Conservation (phyloP, 1,284 basidiomycete genomes). For the Fomitopsis schrenkii region DNA sequence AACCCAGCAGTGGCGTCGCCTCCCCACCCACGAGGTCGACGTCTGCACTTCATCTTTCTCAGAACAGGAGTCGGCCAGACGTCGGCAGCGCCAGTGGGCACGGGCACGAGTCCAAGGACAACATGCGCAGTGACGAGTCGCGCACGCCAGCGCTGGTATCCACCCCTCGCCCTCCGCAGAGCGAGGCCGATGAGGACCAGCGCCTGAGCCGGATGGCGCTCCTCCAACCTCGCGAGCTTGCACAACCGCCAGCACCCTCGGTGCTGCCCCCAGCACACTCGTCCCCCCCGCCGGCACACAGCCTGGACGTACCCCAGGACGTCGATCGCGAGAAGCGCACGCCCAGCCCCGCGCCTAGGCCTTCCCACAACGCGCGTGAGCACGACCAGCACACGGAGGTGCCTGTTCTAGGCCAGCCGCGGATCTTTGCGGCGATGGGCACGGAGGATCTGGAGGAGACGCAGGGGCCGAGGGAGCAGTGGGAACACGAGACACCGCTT, state of each 20-base stretch:
- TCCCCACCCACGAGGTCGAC: neutral
- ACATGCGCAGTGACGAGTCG: neutral
- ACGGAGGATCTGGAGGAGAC: neutral
- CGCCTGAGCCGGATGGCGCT: neutral
- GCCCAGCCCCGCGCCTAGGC: neutral
- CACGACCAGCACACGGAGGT: neutral
- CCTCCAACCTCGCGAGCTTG: neutral
- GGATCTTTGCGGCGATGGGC: conserved; percentile 1
- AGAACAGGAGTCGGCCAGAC: conserved; percentile 6
- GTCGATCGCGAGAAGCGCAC: neutral
- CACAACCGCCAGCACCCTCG: neutral
- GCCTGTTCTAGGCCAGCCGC: neutral
- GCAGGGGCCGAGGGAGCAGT: neutral
- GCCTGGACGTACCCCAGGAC: neutral
- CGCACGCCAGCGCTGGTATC: neutral
- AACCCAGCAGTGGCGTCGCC: neutral
- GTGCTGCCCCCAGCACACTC: neutral
- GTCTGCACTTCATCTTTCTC: neutral
- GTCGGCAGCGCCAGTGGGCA: neutral
- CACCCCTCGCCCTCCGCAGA: neutral
- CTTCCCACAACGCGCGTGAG: neutral
- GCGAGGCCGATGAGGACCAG: neutral
- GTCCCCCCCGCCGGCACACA: neutral
- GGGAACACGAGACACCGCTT: neutral
- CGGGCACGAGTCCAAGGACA: neutral